phyloP scores from a whole-genome alignment of 2,329 filamentous ascomycete species.

The Colletotrichum caudatum region DNA sequence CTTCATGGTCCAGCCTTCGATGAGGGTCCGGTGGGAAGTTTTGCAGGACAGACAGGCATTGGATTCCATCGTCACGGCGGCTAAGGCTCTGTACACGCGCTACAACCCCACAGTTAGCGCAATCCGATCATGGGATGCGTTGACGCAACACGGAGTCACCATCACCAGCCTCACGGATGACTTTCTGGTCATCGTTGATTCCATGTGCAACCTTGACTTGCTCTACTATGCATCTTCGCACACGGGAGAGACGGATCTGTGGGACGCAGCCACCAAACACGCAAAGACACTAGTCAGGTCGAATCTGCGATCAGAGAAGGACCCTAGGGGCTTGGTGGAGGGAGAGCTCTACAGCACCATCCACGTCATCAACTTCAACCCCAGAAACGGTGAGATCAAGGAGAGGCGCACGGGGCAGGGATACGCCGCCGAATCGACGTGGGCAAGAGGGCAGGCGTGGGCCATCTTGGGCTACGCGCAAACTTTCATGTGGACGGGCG shows the following conservation, averaged over 20 bases:
- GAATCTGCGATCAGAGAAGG: constrained; percentile 54
- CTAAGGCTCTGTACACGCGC: constrained; percentile 56
- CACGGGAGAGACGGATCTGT: constrained; percentile 46
- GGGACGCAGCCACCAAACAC: constrained; percentile 52
- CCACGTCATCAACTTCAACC: constrained; percentile 65
- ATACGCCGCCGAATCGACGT: constrained; percentile 59
- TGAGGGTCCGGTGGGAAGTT: constrained; percentile 62
- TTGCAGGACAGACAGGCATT: constrained; percentile 54
- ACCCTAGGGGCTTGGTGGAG: constrained; percentile 16
- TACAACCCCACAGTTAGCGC: constrained; percentile 58
- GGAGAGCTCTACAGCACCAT: constrained; percentile 51
- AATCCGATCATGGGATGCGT: constrained; percentile 62
- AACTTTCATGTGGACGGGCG: constrained; percentile 61
- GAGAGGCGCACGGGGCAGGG: constrained; percentile 63
- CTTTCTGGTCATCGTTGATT: constrained; percentile 58
- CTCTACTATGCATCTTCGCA: constrained; percentile 53
- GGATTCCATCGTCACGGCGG: constrained; percentile 57
- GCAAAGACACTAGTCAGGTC: constrained; percentile 55
- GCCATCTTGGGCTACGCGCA: constrained; percentile 63
- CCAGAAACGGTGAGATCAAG: constrained; percentile 56
- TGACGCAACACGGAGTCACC: constrained; percentile 47
- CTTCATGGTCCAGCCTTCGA: constrained; percentile 64
- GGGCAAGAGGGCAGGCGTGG: constrained; percentile 66
- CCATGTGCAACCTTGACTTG: constrained; percentile 55
- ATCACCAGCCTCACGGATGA: constrained; percentile 50